Evolutionary conservation across 257 asterid species (phyloP), one percentile per base, ranked within the genome.

Genomic region (Przewalskia tangutica): DNA sequence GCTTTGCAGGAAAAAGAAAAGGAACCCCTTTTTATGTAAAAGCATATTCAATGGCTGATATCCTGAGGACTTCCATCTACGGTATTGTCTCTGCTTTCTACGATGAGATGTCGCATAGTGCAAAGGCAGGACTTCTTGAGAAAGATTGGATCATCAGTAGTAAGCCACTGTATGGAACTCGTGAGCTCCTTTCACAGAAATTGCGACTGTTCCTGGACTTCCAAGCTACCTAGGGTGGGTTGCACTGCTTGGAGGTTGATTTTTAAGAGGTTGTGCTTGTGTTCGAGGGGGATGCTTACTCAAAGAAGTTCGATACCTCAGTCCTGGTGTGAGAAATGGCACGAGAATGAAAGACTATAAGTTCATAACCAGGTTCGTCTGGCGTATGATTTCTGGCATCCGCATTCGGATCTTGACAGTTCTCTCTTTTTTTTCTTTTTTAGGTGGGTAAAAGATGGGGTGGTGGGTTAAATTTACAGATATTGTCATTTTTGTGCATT

Each of bases 1-100:
- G 91, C 62, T 88, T 92, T 36, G 84, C 87, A 83, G 89, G 88
- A 51, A 93, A 89, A 85, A 90, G 91, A 84, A 87, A 94, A 86
- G 98, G 92, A 53, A 89, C 91, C 83, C 98, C 95, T 59, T 84
- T 90, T 9, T 94, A 94, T 81, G 89, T 84, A 34, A 88, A 91
- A 84, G 99, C 97, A 3, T 94, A 90, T 85, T 86, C 93, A n/a
- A 84, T 94, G 86, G 98, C 98, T 20, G 99, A 96, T 87, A 75
- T 89, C 73, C 87, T 96, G 81, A 93, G 87, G 88, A 90, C 91
- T 81, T 96, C 98, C 14, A 85, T 91, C 67, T 94, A 94, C 90
- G 84, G 85, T 85, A 85, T 96, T 34, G 89, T 91, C 64, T 88
- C 92, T 77, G 91, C 93, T 78, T 96, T 96, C 83, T 95, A 93